Conservation (phyloP, 1,284 basidiomycete species). For the Gomphus bonarii region DNA sequence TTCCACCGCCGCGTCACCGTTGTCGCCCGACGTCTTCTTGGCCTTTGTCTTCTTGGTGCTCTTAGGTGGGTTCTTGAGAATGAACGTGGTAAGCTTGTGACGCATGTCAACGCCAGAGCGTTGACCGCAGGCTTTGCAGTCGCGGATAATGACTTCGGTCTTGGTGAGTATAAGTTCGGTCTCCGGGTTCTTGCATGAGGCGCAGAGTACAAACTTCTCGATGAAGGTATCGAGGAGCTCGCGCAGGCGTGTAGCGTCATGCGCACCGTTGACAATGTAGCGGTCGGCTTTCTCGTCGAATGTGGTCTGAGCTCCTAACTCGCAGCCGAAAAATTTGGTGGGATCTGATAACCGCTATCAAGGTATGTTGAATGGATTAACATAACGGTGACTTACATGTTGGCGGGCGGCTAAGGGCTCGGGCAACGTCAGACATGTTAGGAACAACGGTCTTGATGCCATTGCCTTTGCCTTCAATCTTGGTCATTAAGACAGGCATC, state of each 20-base stretch:
- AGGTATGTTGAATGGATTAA: not conserved
- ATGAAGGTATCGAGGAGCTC: slow-evolving; percentile 97
- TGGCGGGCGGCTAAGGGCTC: slow-evolving; percentile 90
- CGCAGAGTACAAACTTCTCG: slow-evolving; percentile 96
- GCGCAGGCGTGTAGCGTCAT: slow-evolving; percentile 85
- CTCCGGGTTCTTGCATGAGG: slow-evolving; percentile 98
- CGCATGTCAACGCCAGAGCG: slow-evolving; percentile 91
- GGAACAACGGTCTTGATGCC: slow-evolving; percentile 99
- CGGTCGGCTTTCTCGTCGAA: slow-evolving; percentile 95
- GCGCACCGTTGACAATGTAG: slow-evolving; percentile 98
- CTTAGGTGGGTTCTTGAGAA: slow-evolving; percentile 94
- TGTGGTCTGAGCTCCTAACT: slow-evolving; percentile 95
- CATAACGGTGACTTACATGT: slow-evolving; percentile 37
- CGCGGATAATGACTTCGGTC: slow-evolving; percentile 78
- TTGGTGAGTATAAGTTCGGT: slow-evolving; percentile 92
- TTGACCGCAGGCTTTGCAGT: slow-evolving; percentile 98
- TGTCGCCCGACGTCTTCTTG: slow-evolving; percentile 30
- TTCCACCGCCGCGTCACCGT: not conserved
- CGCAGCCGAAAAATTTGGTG: slow-evolving; percentile 99
- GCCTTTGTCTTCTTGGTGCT: slow-evolving; percentile 76
- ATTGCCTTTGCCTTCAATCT: slow-evolving; percentile 99
- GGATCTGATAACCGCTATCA: slow-evolving; percentile 45
- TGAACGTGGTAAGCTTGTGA: slow-evolving; percentile 95
- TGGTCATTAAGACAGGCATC: slow-evolving; percentile 93
- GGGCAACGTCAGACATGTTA: slow-evolving; percentile 98